Conservation (phyloP, 345 rosid genomes). For the Salix caprea region DNA sequence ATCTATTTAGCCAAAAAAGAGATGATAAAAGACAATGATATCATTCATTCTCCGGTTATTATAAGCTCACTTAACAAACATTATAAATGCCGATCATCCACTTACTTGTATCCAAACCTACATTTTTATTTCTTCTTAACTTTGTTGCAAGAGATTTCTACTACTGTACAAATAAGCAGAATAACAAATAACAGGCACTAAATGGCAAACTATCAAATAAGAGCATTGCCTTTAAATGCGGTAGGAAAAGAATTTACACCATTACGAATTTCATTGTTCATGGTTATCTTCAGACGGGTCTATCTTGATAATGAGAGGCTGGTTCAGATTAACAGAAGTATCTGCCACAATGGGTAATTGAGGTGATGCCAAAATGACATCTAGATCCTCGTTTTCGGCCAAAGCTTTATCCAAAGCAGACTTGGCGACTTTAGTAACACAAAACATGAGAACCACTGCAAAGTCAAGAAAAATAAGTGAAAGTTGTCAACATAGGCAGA, state of each 20-base stretch:
- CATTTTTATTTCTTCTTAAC: not conserved
- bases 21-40: not conserved
- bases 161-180: slow-evolving; percentile 33
- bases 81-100: slow-evolving; percentile 17
- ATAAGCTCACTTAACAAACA: not conserved
- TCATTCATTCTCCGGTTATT: not conserved
- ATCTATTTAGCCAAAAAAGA: no score
- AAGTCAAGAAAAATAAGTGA: not conserved
- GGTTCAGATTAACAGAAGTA: slow-evolving; percentile 40
- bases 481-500: not conserved
- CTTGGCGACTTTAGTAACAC: slow-evolving; percentile 78
- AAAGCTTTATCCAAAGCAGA: slow-evolving; percentile 81
- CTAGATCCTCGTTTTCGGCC: slow-evolving; percentile 75
- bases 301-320: slow-evolving; percentile 78
- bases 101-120: slow-evolving; percentile 8
- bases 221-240: slow-evolving; percentile 1
- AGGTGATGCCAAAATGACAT: slow-evolving; percentile 31
- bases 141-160: not conserved
- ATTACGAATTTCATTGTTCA: slow-evolving; percentile 32
- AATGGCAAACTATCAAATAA: slow-evolving; percentile 7
- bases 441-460: slow-evolving; percentile 72
- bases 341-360: slow-evolving; percentile 44
- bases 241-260: slow-evolving; percentile 38
- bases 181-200: slow-evolving; percentile 5
- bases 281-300: slow-evolving; percentile 39